phyloP scores from a whole-genome alignment of 495 filamentous ascomycete genomes.

The Aspergillus hancockii region DNA sequence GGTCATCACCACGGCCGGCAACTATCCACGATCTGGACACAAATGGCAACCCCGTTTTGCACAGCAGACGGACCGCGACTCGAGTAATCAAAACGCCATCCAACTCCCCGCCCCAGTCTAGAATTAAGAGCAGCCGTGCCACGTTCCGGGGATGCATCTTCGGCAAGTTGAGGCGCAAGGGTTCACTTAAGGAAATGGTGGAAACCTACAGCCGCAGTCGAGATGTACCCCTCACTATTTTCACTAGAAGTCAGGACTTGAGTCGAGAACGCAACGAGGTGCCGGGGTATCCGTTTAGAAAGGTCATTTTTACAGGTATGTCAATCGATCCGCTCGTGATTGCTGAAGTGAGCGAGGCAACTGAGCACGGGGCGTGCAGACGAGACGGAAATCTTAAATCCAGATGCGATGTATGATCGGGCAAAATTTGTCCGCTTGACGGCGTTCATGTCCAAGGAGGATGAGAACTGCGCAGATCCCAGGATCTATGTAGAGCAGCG shows the following conservation, averaged over 20 bases:
- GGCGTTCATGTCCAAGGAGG: constrained; percentile 12
- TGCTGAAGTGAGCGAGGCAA: background rate
- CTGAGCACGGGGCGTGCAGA: constrained; percentile 3
- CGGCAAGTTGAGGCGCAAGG: constrained; percentile 11
- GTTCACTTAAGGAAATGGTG: constrained; percentile 10
- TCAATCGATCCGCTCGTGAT: background rate
- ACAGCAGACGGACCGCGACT: constrained; percentile 25
- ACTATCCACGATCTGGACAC: constrained; percentile 17
- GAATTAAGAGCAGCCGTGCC: background rate
- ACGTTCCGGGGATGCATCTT: constrained; percentile 5
- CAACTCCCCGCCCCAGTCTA: background rate
- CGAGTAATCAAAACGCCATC: constrained; percentile 3
- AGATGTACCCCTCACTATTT: constrained; percentile 12
- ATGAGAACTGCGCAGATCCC: constrained; percentile 15
- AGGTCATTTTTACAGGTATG: constrained; percentile 17
- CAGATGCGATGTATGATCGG: constrained; percentile 4
- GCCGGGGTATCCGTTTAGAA: constrained; percentile 15
- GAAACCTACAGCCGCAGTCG: background rate
- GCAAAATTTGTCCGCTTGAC: constrained; percentile 11
- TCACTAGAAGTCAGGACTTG: constrained; percentile 13
- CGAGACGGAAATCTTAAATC: constrained; percentile 14
- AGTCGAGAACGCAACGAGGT: constrained; percentile 13
- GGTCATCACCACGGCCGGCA: constrained; percentile 12
- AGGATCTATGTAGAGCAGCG: constrained; percentile 18
- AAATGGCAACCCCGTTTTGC: constrained; percentile 8